phyloP scores from a whole-genome alignment of 1,284 basidiomycete genomes.

The Salmacisia buchloeana region DNA sequence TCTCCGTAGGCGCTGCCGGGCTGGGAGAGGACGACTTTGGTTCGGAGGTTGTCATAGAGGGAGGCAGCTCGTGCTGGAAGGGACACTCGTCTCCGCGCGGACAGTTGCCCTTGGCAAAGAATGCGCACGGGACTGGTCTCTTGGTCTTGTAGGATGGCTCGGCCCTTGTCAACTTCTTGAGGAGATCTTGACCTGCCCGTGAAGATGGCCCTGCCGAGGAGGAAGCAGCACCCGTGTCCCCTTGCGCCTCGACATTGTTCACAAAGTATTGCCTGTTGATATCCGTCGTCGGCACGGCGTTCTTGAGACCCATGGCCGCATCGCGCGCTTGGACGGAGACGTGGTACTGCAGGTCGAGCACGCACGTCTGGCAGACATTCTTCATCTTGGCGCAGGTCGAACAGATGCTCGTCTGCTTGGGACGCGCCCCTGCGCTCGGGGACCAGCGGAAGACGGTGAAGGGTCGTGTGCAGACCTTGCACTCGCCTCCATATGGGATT shows the following conservation, averaged over 20 bases:
- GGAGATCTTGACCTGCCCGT: constrained; percentile 75
- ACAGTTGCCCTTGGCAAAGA: constrained; percentile 92
- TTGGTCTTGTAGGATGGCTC: constrained; percentile 97
- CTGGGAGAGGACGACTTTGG: too few relatives aligned
- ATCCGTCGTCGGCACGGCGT: constrained; percentile 85
- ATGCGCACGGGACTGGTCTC: constrained; percentile 85
- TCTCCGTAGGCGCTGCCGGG: constrained; percentile 87
- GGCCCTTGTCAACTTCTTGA: constrained; percentile 84
- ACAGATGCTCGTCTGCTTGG: constrained; percentile 97
- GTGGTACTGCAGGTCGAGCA: constrained; percentile 88
- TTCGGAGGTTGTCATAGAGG: constrained; percentile 62
- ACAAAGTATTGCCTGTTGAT: constrained; percentile 91
- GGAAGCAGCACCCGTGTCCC: constrained; percentile 48
- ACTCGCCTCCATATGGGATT: constrained; percentile 90
- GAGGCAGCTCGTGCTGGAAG: constrained; percentile 83
- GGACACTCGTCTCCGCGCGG: constrained; percentile 86
- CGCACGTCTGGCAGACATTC: constrained; percentile 96
- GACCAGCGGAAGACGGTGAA: constrained; percentile 99
- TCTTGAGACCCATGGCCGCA: constrained; percentile 80
- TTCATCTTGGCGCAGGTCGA: constrained; percentile 98
- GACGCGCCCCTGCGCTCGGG: constrained; percentile 81
- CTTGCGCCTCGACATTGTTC: constrained; percentile 64
- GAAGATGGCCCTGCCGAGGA: constrained; percentile 38
- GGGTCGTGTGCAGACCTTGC: constrained; percentile 77
- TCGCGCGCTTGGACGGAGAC: constrained; percentile 95